Base-by-base conservation (phyloP, 768 basidiomycete genomes). In the Pilatotrama ljubarskyi region DNA sequence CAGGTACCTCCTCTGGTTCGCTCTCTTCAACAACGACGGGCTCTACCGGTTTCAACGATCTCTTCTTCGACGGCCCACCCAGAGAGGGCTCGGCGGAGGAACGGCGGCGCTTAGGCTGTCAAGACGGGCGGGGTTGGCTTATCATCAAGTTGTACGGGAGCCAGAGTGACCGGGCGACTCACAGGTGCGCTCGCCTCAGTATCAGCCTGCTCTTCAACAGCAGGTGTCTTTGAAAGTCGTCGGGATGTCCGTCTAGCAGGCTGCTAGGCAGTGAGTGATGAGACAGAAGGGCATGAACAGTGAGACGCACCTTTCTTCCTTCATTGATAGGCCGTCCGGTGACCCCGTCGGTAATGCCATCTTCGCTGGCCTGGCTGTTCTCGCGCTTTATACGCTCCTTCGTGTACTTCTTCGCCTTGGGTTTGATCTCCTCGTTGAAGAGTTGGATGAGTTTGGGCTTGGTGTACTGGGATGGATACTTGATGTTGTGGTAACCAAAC, bases 321-420 rank as follows among this genome's bases (percentile, higher is more conserved):
- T 75, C 78, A 66, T 73, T 77, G 59, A 93, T 72, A 36, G 82
- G 86, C 69, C 80, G 73, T n/a, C 92, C 92, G 7, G 92, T 93
- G n/a, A 85, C 62, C 20, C 92, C 92, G 71, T 94, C 90, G 38
- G 77, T 84, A 52, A 94, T 93, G 5, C 91, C 92, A 56, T 91
- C 86, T 61, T 90, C 88, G 67, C 90, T 93, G 5, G 93, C 85
- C 51, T 80, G 72, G 63, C 88, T 91, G 51, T 84, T 86, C 70
- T 84, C 82, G 63, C 79, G 83, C 75, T 84, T 84, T 38, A 86
- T 58, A 46, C 84, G 78, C 62, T 92, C 86, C 59, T 80, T 85
- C 71, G 82, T 85, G 57, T 88, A 74, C 64, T 83, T 84, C 25
- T 70, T 68, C 11, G 80, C 74, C 54, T 82, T 82, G 18, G 83